phyloP scores from a whole-genome alignment of 1,284 basidiomycete genomes.

The Meripilus lineatus region DNA sequence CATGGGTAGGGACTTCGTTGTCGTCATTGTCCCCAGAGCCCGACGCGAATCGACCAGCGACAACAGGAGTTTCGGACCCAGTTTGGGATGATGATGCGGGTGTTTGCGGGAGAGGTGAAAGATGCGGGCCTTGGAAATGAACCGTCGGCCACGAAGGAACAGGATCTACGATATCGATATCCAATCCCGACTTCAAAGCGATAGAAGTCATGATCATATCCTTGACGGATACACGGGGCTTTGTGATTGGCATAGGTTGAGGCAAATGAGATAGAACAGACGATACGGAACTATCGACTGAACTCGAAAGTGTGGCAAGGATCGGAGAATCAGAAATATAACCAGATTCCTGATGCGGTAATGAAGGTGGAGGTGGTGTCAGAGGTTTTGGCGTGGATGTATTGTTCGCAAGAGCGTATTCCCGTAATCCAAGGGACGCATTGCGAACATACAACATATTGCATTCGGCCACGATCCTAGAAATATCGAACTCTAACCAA shows the following conservation, averaged over 20 bases:
- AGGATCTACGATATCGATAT: constrained; percentile 47
- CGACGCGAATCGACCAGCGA: not conserved
- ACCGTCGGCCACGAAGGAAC: constrained; percentile 18
- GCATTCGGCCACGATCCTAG: constrained; percentile 68
- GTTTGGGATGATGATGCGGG: constrained; percentile 12
- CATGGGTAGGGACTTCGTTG: constrained; percentile 34
- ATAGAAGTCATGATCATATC: constrained; percentile 68
- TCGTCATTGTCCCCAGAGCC: not conserved
- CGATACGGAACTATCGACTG: constrained; percentile 11
- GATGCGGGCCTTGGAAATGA: constrained; percentile 16
- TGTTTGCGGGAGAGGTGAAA: constrained; percentile 16
- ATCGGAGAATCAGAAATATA: not conserved
- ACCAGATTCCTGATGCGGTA: not conserved
- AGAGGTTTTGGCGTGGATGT: constrained; percentile 3
- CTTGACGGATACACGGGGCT: constrained; percentile 53
- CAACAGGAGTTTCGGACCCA: constrained; percentile 11
- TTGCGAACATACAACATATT: constrained; percentile 65
- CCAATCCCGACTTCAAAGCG: constrained; percentile 60
- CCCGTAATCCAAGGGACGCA: constrained; percentile 39
- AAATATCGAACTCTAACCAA: constrained; percentile 63
- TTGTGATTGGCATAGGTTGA: not conserved
- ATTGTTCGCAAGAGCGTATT: constrained; percentile 9
- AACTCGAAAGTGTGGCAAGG: constrained; percentile 11
- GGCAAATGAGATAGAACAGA: constrained; percentile 10
- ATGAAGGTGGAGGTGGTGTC: not conserved